phyloP scores from a whole-genome alignment of 164 flowering plant species.

The Chimonanthus salicifolius region DNA sequence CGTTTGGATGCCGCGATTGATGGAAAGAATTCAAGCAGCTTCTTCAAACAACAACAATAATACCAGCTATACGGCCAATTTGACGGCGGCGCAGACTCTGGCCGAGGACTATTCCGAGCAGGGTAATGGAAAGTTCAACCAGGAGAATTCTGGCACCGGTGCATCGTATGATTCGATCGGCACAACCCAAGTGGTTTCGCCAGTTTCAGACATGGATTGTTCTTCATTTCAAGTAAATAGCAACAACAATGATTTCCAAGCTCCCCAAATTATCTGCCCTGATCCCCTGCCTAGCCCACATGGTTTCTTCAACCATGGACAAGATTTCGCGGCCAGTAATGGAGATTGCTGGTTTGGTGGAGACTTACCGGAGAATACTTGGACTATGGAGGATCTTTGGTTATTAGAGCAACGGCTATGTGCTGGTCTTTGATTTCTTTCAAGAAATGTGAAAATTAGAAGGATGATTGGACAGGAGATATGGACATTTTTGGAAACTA shows the following conservation, averaged over 20 bases:
- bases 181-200: constrained; percentile 5
- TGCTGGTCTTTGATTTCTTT: not conserved
- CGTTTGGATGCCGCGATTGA: constrained; percentile 10
- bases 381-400: constrained; percentile 8
- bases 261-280: not conserved
- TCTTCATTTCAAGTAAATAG: not conserved
- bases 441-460: not conserved
- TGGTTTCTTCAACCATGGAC: not conserved
- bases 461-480: not conserved
- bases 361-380: not conserved
- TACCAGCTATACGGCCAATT: not conserved
- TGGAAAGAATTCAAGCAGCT: constrained; percentile 9
- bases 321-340: not conserved
- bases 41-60: not conserved
- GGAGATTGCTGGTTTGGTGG: not conserved
- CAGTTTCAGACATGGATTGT: not conserved
- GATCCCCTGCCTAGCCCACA: not conserved
- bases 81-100: not conserved
- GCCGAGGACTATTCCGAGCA: not conserved
- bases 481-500: not conserved
- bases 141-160: constrained; percentile 7
- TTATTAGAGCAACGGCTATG: constrained; percentile 5
- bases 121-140: not conserved
- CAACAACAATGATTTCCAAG: not conserved
- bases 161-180: constrained; percentile 1